Conservation (phyloP, 768 basidiomycete species). For the Infundibulicybe gibba region DNA sequence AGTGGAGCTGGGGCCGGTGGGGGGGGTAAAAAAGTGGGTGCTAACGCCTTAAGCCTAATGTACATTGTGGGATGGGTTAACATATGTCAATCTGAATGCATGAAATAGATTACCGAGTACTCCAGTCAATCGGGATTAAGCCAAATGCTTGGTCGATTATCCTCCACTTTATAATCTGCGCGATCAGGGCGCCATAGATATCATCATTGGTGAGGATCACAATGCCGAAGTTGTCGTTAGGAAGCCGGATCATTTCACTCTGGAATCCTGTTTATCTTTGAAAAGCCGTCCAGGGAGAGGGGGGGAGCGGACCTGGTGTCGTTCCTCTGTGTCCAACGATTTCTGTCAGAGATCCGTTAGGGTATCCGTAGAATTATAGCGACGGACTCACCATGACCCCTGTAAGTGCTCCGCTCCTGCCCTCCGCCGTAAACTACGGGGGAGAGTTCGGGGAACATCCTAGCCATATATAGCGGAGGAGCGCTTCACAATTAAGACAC, state of each 20-base stretch:
- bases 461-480: not conserved
- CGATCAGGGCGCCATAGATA: conserved; percentile 6
- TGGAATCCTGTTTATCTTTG: conserved; percentile 11
- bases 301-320: not conserved
- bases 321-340: conserved; percentile 4
- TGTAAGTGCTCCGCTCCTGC: no score
- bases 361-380: not conserved
- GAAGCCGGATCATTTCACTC: conserved; percentile 7
- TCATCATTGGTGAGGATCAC: no score
- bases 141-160: conserved; percentile 9
- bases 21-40: not conserved
- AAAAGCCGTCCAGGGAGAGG: not conserved
- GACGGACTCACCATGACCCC: conserved; percentile 7
- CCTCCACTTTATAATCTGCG: conserved; percentile 6
- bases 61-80: no score
- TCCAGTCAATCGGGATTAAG: conserved; percentile 7
- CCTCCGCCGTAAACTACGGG: conserved; percentile 15
- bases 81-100: no score
- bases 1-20: conserved; percentile 1
- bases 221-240: conserved; percentile 9
- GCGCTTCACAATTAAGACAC: not conserved
- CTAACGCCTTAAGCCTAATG: conserved; percentile 4
- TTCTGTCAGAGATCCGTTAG: conserved; percentile 1
- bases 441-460: conserved; percentile 10
- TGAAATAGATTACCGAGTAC: not conserved